These are phyloP conservation scores for Aspergillus unguis DNA, from an alignment of 2,329 filamentous ascomycete species.

Conservation along the genomic window DNA sequence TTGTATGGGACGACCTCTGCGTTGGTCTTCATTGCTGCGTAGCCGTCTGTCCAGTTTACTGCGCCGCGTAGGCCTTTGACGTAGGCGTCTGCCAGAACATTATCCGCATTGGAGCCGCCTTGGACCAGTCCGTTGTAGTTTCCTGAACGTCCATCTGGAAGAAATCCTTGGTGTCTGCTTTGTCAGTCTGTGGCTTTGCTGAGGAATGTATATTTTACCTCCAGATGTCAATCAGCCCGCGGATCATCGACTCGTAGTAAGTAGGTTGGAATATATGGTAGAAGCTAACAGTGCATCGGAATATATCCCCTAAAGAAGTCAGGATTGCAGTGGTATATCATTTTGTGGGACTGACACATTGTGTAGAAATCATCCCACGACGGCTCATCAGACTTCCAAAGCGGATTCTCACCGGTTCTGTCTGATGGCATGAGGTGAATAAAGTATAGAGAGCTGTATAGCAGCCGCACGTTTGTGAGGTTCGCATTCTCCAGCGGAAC, in stretches of 20 bases:
- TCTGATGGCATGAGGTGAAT: slow-evolving; percentile 68
- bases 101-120: slow-evolving; percentile 68
- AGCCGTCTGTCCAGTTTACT: slow-evolving; percentile 64
- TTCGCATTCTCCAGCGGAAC: slow-evolving; percentile 33
- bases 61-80: slow-evolving; percentile 63
- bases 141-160: slow-evolving; percentile 65
- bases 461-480: slow-evolving; percentile 26
- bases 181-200: background rate
- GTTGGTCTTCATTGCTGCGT: slow-evolving; percentile 63
- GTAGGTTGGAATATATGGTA: slow-evolving; percentile 63
- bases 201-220: slow-evolving; percentile 41
- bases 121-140: slow-evolving; percentile 63
- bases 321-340: slow-evolving; percentile 11
- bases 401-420: slow-evolving; percentile 66
- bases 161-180: slow-evolving; percentile 50
- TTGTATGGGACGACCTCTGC: slow-evolving; percentile 62
- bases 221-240: slow-evolving; percentile 67
- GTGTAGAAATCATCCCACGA: slow-evolving; percentile 72
- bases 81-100: slow-evolving; percentile 69
- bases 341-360: slow-evolving; percentile 33
- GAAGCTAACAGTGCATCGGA: slow-evolving; percentile 63
- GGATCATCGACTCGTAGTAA: slow-evolving; percentile 63
- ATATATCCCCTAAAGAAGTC: slow-evolving; percentile 54
- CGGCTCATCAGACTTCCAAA: slow-evolving; percentile 62
- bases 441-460: slow-evolving; percentile 52